Conservation (phyloP, 1,284 basidiomycete genomes). For the Pholiota adiposa region DNA sequence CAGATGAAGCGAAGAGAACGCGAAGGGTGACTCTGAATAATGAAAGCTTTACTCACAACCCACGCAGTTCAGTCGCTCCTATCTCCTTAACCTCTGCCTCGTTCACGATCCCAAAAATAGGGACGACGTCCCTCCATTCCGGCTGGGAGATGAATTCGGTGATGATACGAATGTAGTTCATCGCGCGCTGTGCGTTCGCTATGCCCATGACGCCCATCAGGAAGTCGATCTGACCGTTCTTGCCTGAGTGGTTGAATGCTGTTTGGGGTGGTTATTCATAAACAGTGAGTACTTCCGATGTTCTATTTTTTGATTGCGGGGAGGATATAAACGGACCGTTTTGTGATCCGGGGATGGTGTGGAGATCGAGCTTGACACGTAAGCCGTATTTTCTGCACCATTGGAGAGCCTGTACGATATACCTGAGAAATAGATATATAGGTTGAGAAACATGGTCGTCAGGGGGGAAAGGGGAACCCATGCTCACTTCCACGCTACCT, state of each 20-base stretch:
- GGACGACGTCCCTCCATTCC: constrained; percentile 68
- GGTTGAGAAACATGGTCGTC: not conserved
- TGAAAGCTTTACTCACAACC: constrained; percentile 71
- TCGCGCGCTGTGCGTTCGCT: constrained; percentile 83
- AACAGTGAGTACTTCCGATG: too few relatives aligned
- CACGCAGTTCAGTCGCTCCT: constrained; percentile 52
- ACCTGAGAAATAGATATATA: constrained; percentile 42
- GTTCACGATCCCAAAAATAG: constrained; percentile 79
- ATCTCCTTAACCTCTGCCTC: constrained; percentile 63
- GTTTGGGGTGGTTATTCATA: constrained; percentile 27
- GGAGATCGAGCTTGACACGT: constrained; percentile 84
- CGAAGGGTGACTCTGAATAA: too few relatives aligned
- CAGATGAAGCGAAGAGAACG: not conserved
- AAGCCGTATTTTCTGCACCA: constrained; percentile 93
- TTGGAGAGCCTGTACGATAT: constrained; percentile 73
- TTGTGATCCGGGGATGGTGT: constrained; percentile 79
- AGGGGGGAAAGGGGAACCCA: not conserved
- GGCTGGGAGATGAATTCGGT: constrained; percentile 69
- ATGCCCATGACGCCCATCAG: constrained; percentile 64
- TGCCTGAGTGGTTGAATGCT: constrained; percentile 78
- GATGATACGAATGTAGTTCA: constrained; percentile 86
- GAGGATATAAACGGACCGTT: constrained; percentile 56
- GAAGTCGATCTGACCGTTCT: constrained; percentile 66
- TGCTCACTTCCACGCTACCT: constrained; percentile 76
- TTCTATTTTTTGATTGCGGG: constrained; percentile 9